Conservation (phyloP, 495 filamentous ascomycete species). For the Hypoxylon subgilvum region DNA sequence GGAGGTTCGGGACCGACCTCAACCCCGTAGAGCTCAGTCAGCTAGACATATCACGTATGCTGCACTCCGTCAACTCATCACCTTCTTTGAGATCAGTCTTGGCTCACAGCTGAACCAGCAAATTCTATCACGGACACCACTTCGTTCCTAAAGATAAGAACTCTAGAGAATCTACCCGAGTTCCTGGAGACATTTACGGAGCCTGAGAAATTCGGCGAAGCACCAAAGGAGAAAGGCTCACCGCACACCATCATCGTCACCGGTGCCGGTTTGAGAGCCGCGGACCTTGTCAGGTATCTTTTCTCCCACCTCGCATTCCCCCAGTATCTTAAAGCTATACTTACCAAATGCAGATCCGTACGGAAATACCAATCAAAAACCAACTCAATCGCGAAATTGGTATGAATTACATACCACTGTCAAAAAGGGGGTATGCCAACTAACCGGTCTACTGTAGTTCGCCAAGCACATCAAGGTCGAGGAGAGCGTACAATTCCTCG, state of each 20-base stretch:
- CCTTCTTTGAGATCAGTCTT: not conserved
- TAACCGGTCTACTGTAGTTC: slow-evolving; percentile 56
- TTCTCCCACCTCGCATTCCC: not conserved
- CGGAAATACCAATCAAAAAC: slow-evolving; percentile 79
- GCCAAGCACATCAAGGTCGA: slow-evolving; percentile 97
- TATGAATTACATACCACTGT: slow-evolving; percentile 30
- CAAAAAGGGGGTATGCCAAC: not conserved
- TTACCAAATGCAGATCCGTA: slow-evolving; percentile 60
- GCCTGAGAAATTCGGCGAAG: slow-evolving; percentile 60
- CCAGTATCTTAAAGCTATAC: not conserved
- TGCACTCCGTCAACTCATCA: not conserved
- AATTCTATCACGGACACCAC: slow-evolving; percentile 70
- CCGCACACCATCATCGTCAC: slow-evolving; percentile 89
- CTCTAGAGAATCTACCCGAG: slow-evolving; percentile 70
- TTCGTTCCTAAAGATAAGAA: slow-evolving; percentile 66
- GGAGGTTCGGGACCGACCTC: slow-evolving; percentile 76
- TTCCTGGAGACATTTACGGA: slow-evolving; percentile 75
- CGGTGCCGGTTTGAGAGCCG: slow-evolving; percentile 78
- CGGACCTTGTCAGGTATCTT: slow-evolving; percentile 72
- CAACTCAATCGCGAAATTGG: slow-evolving; percentile 78
- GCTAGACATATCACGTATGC: slow-evolving; percentile 75
- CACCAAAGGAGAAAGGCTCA: slow-evolving; percentile 72
- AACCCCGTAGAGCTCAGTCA: slow-evolving; percentile 84
- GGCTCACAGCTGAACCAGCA: slow-evolving; percentile 24
- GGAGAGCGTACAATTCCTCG: slow-evolving; percentile 79